A percentile compares a stretch with the other conserved stretches of the same genome.
Evolutionary conservation across 2,329 filamentous ascomycete species (phyloP).

Genomic region (Aureobasidium sp.): DNA sequence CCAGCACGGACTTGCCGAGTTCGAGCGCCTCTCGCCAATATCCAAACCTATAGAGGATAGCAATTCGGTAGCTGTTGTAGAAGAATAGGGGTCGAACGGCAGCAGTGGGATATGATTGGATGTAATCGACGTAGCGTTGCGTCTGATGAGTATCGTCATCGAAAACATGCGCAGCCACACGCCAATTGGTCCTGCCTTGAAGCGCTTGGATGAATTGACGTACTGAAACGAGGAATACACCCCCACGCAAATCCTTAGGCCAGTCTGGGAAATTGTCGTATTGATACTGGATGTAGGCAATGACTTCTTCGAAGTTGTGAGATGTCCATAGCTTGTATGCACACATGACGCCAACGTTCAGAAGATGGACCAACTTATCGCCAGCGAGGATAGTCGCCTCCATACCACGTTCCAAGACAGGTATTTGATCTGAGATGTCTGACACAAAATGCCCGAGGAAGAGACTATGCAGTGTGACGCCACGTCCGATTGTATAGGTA

Average conservation of each 20-base stretch:
- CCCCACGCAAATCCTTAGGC: conserved; percentile 64
- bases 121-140: conserved; percentile 45
- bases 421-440: conserved; percentile 52
- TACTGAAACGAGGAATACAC: conserved; percentile 59
- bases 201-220: conserved; percentile 62
- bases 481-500: conserved; percentile 59
- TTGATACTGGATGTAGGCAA: conserved; percentile 63
- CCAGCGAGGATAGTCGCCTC: conserved; percentile 61
- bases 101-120: conserved; percentile 46
- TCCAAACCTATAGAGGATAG: conserved; percentile 38
- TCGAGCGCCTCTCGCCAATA: conserved; percentile 36
- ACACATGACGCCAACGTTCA: conserved; percentile 62
- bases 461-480: conserved; percentile 60
- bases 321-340: conserved; percentile 63
- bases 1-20: conserved; percentile 36
- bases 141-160: conserved; percentile 61
- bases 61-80: conserved; percentile 54
- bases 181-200: conserved; percentile 62
- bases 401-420: conserved; percentile 57
- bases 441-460: conserved; percentile 65
- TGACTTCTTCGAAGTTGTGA: conserved; percentile 62
- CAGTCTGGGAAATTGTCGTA: conserved; percentile 68
- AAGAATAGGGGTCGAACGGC: conserved; percentile 58
- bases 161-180: conserved; percentile 52
- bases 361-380: conserved; percentile 63